Percentiles rank a stretch among this genome's conserved stretches.
Conservation (phyloP, 164 flowering plant genomes). For the Sedum album region DNA sequence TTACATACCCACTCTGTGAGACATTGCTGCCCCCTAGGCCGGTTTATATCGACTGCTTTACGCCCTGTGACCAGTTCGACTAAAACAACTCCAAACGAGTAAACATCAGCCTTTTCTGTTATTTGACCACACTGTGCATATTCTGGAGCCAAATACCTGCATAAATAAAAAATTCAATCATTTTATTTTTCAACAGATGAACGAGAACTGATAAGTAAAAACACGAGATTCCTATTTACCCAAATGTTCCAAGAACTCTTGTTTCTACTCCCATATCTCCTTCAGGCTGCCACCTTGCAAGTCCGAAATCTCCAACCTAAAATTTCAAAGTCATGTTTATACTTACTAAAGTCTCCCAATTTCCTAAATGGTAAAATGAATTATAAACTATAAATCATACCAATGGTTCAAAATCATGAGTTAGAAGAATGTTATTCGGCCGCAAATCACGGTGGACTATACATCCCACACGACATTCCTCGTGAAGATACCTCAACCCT, state of each 20-base stretch:
- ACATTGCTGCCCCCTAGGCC: constrained; percentile 91
- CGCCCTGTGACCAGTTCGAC: constrained; percentile 86
- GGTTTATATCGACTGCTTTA: constrained; percentile 75
- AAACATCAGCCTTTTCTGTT: constrained; percentile 91
- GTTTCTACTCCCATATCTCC: constrained; percentile 73
- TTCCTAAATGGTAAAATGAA: background rate
- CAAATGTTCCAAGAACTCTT: constrained; percentile 88
- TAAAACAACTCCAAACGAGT: constrained; percentile 70
- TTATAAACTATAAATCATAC: constrained; percentile 25
- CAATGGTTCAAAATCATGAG: constrained; percentile 91
- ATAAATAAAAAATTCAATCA: background rate
- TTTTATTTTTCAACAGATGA: background rate
- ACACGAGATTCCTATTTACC: constrained; percentile 31
- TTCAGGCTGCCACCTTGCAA: no score
- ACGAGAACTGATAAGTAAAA: background rate
- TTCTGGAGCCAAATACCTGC: constrained; percentile 92
- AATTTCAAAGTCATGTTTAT: constrained; percentile 3
- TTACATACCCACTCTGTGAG: constrained; percentile 83
- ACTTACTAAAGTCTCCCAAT: background rate
- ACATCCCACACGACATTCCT: constrained; percentile 96
- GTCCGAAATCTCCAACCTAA: constrained; percentile 96
- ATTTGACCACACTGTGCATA: constrained; percentile 93
- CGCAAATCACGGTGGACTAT: constrained; percentile 95
- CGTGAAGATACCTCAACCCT: constrained; percentile 92
- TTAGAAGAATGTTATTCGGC: constrained; percentile 89